Evolutionary conservation across 1,284 basidiomycete genomes (phyloP), one percentile per base, ranked within the genome.

Genomic region (Boletus hoseneyae): DNA sequence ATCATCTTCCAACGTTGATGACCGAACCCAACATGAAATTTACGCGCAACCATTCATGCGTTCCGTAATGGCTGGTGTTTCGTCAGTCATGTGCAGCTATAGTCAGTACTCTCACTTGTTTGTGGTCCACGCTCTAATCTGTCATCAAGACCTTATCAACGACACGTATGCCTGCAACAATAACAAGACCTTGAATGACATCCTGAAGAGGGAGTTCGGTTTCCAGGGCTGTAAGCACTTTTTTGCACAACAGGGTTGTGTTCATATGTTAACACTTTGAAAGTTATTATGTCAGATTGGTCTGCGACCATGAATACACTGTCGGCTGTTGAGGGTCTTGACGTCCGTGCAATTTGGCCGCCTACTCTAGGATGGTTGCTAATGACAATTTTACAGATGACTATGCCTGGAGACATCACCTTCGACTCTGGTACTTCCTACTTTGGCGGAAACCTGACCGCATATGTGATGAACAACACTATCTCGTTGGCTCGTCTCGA

Each of bases 21-120:
- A 89, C 57, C 72, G 79, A 21, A 87, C 87, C 0, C 57, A 76
- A 57, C 76, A 78, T 58, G 83, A 85, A 57, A 73, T 83, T 1
- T 85, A 85, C 54, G 75, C 72, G 19, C 77, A 77, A 48, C 80
- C 81, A 0, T 90, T 73, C 66, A 51, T 80, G 50, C 70, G 77
- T 30, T 47, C 57, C 1, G 55, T 55, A 3, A 70, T 60, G 72
- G 85, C 86, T 4, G 80, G 78, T 30, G 85, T 87, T 4, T 75
- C 81, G 1, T 69, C 81, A 1, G 73, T 90, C 45, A 90, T 90
- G 87, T 89, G 85, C 59, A 79, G 82, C 11, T 89, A 89, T 64
- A 84, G 82, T 66, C 63, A 70, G 57, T 76, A 0, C 25, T 18
- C 42, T 37, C 18, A 16, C n/a, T 1, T 15, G 11, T 6, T n/a